Percentiles rank a stretch among this genome's conserved stretches.
Evolutionary conservation across 495 filamentous ascomycete genomes (phyloP).

Genomic region (Delitschia confertaspora): DNA sequence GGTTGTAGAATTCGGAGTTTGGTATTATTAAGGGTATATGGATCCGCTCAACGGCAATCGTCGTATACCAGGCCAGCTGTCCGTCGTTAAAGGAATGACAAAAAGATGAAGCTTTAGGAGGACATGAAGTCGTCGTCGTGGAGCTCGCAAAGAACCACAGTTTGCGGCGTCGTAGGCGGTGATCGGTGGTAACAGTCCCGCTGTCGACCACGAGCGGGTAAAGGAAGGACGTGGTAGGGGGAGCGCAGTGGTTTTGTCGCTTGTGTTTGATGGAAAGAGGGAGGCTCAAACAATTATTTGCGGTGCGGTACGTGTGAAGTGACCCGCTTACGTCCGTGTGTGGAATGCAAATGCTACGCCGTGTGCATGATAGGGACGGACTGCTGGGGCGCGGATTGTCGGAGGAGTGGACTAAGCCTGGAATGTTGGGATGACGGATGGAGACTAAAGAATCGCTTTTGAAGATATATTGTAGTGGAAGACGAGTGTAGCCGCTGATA

Average conservation of each 20-base stretch:
- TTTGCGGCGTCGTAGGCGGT: not conserved
- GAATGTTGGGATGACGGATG: constrained; percentile 17
- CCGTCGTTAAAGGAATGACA: constrained; percentile 13
- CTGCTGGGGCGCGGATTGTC: constrained; percentile 20
- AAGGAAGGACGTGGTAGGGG: constrained; percentile 17
- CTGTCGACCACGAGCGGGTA: constrained; percentile 21
- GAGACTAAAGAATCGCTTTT: no score
- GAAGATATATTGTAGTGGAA: no score
- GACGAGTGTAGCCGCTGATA: no score
- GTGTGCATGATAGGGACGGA: constrained; percentile 20
- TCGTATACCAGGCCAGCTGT: constrained; percentile 25
- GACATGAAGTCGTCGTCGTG: constrained; percentile 16
- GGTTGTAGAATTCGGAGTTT: constrained; percentile 23
- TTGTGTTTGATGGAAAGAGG: constrained; percentile 2
- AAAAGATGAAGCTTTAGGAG: constrained; percentile 6
- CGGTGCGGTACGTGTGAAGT: constrained; percentile 2
- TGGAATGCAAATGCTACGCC: constrained; percentile 5
- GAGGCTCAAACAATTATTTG: constrained; percentile 7
- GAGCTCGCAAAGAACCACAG: not conserved
- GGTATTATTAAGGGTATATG: constrained; percentile 20
- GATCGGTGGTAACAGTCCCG: constrained; percentile 27
- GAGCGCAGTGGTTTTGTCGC: not conserved
- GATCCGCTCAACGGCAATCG: constrained; percentile 24
- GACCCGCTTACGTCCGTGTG: constrained; percentile 5
- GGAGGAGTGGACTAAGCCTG: constrained; percentile 22